A percentile compares a stretch with the other conserved stretches of the same genome.
These are phyloP conservation scores for Angomonas ambiguus DNA, from an alignment of 208 protist genomes.

Conservation along the genomic window DNA sequence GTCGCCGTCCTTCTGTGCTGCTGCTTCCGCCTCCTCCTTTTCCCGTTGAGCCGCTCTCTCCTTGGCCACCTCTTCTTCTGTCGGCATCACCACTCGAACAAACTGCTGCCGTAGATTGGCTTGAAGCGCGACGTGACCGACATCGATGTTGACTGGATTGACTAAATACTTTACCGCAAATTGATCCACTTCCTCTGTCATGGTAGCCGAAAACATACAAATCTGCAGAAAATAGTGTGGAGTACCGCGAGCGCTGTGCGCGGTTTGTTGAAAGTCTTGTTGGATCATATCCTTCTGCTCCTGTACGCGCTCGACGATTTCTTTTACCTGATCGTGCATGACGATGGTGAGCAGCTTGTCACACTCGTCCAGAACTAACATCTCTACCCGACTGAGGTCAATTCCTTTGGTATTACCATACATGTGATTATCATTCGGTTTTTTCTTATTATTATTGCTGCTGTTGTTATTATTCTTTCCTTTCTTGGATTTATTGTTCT, in stretches of 20 bases:
- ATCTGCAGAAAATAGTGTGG: not conserved
- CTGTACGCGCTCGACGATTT: constrained; percentile 92
- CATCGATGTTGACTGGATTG: constrained; percentile 82
- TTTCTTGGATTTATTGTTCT: too few species aligned
- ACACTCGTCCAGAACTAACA: constrained; percentile 97
- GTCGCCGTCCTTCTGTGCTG: constrained; percentile 27
- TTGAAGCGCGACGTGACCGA: constrained; percentile 88
- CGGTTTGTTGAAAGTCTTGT: not conserved
- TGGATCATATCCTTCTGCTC: constrained; percentile 14
- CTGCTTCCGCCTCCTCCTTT: constrained; percentile 62
- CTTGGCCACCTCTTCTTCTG: constrained; percentile 1
- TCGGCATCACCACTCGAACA: constrained; percentile 54
- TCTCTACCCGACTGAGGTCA: constrained; percentile 85
- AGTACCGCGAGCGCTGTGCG: not conserved
- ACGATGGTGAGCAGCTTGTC: constrained; percentile 99
- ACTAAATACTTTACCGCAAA: constrained; percentile 85
- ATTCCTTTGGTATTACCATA: constrained; percentile 35
- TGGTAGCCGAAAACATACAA: constrained; percentile 84
- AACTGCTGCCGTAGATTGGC: constrained; percentile 87
- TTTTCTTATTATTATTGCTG: too few species aligned
- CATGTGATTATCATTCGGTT: not conserved
- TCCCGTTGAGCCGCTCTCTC: not conserved
- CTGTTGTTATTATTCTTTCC: not conserved
- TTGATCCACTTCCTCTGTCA: constrained; percentile 85
- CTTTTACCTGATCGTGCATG: constrained; percentile 96